These are phyloP conservation scores for Cornus kousa DNA, from an alignment of 148 eudicot genomes.

Conservation along the genomic window DNA sequence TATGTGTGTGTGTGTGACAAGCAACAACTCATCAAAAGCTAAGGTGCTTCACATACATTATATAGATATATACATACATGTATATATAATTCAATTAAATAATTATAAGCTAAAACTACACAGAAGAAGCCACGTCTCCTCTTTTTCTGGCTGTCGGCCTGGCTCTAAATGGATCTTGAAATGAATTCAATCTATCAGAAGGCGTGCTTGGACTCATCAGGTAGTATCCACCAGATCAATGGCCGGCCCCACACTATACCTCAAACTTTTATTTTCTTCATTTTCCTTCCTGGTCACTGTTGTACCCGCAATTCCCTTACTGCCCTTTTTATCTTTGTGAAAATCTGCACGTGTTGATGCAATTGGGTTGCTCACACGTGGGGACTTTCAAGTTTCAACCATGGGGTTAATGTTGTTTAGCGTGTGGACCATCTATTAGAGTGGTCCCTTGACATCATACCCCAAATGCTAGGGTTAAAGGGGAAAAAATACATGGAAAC, in stretches of 20 bases:
- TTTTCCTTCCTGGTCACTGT: too few relatives aligned
- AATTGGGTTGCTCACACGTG: constrained; percentile 11
- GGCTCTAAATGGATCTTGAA: constrained; percentile 16
- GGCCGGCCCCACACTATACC: background rate
- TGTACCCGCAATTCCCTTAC: too few relatives aligned
- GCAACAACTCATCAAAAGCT: background rate
- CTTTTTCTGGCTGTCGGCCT: constrained; percentile 14
- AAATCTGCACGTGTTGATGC: background rate
- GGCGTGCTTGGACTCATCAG: constrained; percentile 9
- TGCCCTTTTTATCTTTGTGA: too few relatives aligned
- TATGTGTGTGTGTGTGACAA: too few relatives aligned
- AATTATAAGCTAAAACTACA: background rate
- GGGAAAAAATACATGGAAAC: too few relatives aligned
- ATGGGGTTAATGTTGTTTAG: background rate
- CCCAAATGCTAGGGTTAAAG: background rate
- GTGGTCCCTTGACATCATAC: constrained; percentile 6
- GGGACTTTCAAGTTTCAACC: background rate
- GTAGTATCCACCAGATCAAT: background rate
- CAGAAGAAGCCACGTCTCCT: constrained; percentile 25
- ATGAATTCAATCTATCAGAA: constrained; percentile 7
- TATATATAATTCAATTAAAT: background rate
- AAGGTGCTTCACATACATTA: background rate
- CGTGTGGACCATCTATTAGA: background rate
- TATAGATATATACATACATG: background rate
- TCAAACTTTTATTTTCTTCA: background rate